Percentiles rank a stretch among this genome's conserved stretches.
Evolutionary conservation across 2,329 filamentous ascomycete genomes (phyloP).

Genomic region (Zymoseptoria crescenta): DNA sequence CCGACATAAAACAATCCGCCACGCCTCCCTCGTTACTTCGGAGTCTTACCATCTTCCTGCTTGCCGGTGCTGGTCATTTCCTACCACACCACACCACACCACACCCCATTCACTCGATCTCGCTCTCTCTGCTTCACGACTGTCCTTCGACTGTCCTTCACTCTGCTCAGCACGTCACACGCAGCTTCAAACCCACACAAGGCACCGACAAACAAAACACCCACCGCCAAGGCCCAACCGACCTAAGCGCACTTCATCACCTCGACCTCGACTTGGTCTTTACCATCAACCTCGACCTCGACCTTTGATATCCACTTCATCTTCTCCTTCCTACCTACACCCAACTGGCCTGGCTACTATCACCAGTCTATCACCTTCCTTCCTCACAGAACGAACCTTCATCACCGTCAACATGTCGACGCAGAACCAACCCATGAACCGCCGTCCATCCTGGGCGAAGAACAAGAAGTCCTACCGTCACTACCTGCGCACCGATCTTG

Average conservation of each 20-base stretch:
- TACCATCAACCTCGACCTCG: not conserved
- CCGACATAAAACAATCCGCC: not conserved
- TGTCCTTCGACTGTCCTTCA: conserved; percentile 4
- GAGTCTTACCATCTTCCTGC: not conserved
- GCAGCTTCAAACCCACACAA: not conserved
- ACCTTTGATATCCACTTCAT: not conserved
- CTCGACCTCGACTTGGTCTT: not conserved
- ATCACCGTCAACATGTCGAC: conserved; percentile 3
- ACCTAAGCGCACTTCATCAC: not conserved
- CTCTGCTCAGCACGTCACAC: not conserved
- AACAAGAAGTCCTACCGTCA: conserved; percentile 17
- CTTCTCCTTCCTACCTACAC: not conserved
- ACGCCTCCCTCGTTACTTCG: not conserved
- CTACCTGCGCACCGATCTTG: conserved; percentile 18
- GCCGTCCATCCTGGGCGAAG: conserved; percentile 25
- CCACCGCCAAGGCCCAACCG: not conserved
- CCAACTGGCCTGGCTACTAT: not conserved
- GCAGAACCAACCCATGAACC: conserved; percentile 18
- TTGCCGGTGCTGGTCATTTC: not conserved
- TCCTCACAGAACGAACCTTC: not conserved
- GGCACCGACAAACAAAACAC: not conserved
- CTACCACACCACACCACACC: not conserved
- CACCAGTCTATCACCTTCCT: not conserved
- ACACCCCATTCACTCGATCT: not conserved
- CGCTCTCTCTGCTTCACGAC: not conserved